Evolutionary conservation across 371 early-diverging fungal species (phyloP), one percentile per base, ranked within the genome.

Genomic region (Syncephalastrum monosporum): DNA sequence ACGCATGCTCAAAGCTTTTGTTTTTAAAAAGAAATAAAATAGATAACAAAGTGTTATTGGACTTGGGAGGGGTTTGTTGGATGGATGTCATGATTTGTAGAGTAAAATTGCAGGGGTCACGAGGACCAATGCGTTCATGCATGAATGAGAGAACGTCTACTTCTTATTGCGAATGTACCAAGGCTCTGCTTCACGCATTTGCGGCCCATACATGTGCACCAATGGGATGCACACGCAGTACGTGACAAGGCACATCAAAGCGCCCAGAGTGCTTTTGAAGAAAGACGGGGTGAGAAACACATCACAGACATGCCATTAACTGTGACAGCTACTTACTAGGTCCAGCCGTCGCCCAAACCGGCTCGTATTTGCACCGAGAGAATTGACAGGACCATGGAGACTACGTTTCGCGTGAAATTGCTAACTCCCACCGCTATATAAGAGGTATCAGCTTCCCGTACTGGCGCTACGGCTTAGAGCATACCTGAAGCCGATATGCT

Each of bases 401-500:
- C 51, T 12, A 67, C 4, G 29, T 71, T 71, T 56, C 72, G 67
- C 23, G 65, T 48, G 42, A 69, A 71, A 12, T 71, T 71, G 21
- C 50, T 55, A 6, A 56, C 63, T 7, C 72, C 68, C 0, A 71
- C 65, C 16, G 65, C 75, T 68, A 42, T 10, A 24, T 16, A 21
- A 21, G 2, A 46, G 8, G 25, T 4, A 24, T 48, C 8, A 25
- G 10, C 14, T 38, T 33, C 12, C 29, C 13, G 0, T 25, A 1
- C 24, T 5, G 19, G 1, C 5, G 15, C 6, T 47, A 54, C 13
- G 2, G 1, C 8, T 19, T 14, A 49, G 10, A 6, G 16, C 49
- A 57, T 64, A 69, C 74, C 68, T 55, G 75, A 75, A 21, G 75
- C 75, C 19, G 75, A 66, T n/a, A 55, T 47, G 13, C 56, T 53